Base-by-base conservation (phyloP, 495 filamentous ascomycete genomes). In the Penicillium bialowiezense region DNA sequence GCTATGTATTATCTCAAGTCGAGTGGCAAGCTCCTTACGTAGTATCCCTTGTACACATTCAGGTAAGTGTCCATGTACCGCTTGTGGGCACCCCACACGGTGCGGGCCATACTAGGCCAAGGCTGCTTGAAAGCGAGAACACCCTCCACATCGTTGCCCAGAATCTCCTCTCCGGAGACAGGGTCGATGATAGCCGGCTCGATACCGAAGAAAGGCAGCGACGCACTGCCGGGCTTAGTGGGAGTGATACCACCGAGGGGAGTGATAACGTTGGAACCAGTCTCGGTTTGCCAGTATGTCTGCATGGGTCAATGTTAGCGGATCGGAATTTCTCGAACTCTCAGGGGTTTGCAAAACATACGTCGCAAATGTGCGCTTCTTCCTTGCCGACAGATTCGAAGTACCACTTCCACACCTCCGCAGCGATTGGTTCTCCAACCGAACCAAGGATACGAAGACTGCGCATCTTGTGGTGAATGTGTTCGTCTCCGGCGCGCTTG, bases 211-310 rank as follows among this genome's bases (percentile, higher is more conserved):
- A 99, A 97, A 3, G 77, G 77, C 48, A 81, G 59, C 28, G 77
- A 78, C 26, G 77, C 77, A 59, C 77, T 80, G 35, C 77, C 77
- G 31, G 77, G 77, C 62, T 81, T 81, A 1, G 77, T 81, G 7
- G 77, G 77, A 24, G 77, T 81, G 7, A 81, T 66, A 52, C 77
- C 77, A 34, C 71, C 76, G 36, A 81, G 48, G n/a, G 77, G 77
- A n/a, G 77, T 77, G 46, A 81, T 80, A 37, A 95, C 90, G 65
- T 97, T 85, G 39, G 91, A 97, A 44, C 93, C 93, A 8, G 93
- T 99, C 76, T 99, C 93, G 51, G 93, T 99, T 84, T 99, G 93
- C 95, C 93, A 99, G 79, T 99, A 99, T 37, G 93, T 99, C 91
- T 97, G 61, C 42, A 33, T 51, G 47, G 15, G 3, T 31, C 21